phyloP scores from a whole-genome alignment of 768 basidiomycete species.

The Tulasnella sp. region DNA sequence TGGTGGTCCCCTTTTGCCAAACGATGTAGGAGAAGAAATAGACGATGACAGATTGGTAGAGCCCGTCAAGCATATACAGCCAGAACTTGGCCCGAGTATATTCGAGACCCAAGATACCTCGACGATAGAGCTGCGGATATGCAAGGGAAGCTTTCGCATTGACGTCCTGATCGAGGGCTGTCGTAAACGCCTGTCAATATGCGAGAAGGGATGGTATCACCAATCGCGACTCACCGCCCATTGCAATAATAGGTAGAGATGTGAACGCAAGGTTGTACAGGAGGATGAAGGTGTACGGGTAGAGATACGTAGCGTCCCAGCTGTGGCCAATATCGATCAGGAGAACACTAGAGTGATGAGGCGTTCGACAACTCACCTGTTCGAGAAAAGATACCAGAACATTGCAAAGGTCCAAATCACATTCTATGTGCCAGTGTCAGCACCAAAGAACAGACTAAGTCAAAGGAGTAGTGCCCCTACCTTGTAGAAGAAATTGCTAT shows the following conservation, averaged over 20 bases:
- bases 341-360: slow-evolving; percentile 1
- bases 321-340: slow-evolving; percentile 31
- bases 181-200: neutral
- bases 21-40: slow-evolving; percentile 76
- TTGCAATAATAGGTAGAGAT: slow-evolving; percentile 78
- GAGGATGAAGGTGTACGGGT: slow-evolving; percentile 88
- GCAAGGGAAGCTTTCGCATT: slow-evolving; percentile 81
- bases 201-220: neutral
- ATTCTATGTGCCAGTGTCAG: slow-evolving; percentile 38
- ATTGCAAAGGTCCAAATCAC: slow-evolving; percentile 87
- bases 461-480: slow-evolving; percentile 30
- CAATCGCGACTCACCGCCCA: slow-evolving; percentile 53
- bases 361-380: slow-evolving; percentile 41
- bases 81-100: slow-evolving; percentile 90
- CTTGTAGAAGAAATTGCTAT: slow-evolving; percentile 98
- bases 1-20: slow-evolving; percentile 52
- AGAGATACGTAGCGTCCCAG: slow-evolving; percentile 91
- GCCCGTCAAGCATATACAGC: slow-evolving; percentile 87
- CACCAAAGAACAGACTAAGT: neutral
- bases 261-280: slow-evolving; percentile 90
- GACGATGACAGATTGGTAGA: slow-evolving; percentile 82
- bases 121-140: slow-evolving; percentile 90
- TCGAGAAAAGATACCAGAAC: slow-evolving; percentile 91
- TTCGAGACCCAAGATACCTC: slow-evolving; percentile 86
- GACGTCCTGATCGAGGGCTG: slow-evolving; percentile 92